Conservation (phyloP, 2,329 filamentous ascomycete genomes). For the Chaetomiaceae sp. region DNA sequence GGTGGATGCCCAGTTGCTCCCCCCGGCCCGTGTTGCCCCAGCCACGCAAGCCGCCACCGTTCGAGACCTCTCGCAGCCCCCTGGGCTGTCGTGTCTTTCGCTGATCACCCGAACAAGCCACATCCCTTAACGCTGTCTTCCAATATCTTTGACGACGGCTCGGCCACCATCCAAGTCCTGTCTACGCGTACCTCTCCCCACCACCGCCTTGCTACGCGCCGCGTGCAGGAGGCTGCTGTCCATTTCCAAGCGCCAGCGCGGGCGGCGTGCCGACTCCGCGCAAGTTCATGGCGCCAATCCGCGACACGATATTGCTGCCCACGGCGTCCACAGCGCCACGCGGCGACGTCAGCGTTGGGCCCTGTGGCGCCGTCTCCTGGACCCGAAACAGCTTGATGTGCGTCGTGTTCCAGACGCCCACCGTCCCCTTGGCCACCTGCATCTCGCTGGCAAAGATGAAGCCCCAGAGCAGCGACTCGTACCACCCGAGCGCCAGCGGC, state of each 20-base stretch:
- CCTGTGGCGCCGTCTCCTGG: conserved; percentile 74
- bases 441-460: conserved; percentile 90
- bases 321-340: conserved; percentile 90
- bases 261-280: conserved; percentile 40
- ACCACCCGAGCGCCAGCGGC: conserved; percentile 85
- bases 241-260: conserved; percentile 1
- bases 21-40: neutral
- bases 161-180: too few relatives aligned
- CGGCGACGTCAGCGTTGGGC: conserved; percentile 77
- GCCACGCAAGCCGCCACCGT: neutral
- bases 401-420: conserved; percentile 93
- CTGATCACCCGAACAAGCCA: too few relatives aligned
- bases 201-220: too few relatives aligned
- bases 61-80: too few relatives aligned
- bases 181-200: too few relatives aligned
- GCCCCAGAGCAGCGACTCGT: conserved; percentile 89
- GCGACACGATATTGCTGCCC: conserved; percentile 79
- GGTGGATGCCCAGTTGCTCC: neutral
- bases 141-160: too few relatives aligned
- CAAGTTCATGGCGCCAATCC: conserved; percentile 78
- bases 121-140: too few relatives aligned
- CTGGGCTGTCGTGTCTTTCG: too few relatives aligned
- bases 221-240: neutral
- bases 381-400: conserved; percentile 83
- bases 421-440: conserved; percentile 77